Evolutionary conservation across 306 rosid genomes (phyloP), one percentile per base, ranked within the genome.

Genomic region (Lathyrus sativus): DNA sequence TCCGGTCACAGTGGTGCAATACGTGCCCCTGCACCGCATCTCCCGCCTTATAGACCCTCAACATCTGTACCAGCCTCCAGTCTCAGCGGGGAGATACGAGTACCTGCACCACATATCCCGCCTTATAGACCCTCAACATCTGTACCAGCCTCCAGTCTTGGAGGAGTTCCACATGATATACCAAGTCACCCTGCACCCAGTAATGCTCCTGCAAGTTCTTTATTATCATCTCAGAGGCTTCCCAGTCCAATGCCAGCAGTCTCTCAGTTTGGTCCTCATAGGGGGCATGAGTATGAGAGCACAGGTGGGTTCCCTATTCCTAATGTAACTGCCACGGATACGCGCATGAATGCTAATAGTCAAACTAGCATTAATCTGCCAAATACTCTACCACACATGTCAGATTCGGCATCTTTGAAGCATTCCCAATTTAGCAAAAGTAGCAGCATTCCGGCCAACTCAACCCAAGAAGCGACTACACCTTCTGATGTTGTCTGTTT

Each of bases 31-130:
- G 35, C 59, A 53, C 59, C 59, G 7, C 59, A 53, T 53, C 59
- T 51, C n/a, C 13, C 13, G 14, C 13, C 3, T 11, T 53, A 24
- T 24, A 50, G 57, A 50, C 57, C 29, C 29, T 50, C 57, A 50
- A 18, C 57, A 50, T 50, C 57, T 50, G 29, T 50, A 53, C 59
- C 33, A 22, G 7, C 59, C 14, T 53, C 59, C 33, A 53, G 14
- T 22, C 59, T 22, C 2, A 24, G 59, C 11, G 67, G 84, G 51
- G 82, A 72, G 70, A 69, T 89, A 56, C 98, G 92, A 37, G 42
- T 87, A 29, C 89, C 91, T 9, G 89, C 97, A 46, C 97, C 97
- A 2, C 96, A 89, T 78, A 84, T 91, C 35, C 88, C 81, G 51
- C 82, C 83, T 62, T 87, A 55, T 72, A 76, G 89, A 73, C 75